Evolutionary conservation across 768 basidiomycete genomes (phyloP), one percentile per base, ranked within the genome.

Genomic region (Favolaschia claudopus): DNA sequence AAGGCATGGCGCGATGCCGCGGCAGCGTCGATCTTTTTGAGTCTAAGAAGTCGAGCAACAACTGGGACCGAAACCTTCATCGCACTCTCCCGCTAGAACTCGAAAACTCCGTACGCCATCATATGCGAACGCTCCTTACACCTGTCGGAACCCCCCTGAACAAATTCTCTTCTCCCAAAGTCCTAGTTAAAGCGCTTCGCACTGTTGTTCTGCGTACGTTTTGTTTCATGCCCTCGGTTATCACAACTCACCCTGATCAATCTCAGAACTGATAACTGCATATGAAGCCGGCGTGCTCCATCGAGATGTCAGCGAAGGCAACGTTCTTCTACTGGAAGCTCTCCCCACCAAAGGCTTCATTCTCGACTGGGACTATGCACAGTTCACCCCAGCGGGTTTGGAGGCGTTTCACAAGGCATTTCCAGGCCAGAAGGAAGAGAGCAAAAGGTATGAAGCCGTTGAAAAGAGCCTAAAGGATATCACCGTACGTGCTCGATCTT

Each of bases 251-350:
- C 1, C 9, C 19, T 52, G n/a, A 45, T 28, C 6, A 1, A 12
- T 7, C 20, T 1, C 24, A 58, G 56, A 50, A 19, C 56, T 44
- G n/a, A n/a, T n/a, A 47, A 19, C 37, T 20, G 58, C 58, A n/a
- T 43, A 22, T 33, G 20, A 34, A 6, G 58, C 58, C 7, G 58
- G 58, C 13, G 46, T 59, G 24, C 20, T 52, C 13, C 58, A 59
- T 14, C 58, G 58, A n/a, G 58, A 59, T 29, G 33, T 59, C 37
- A 59, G 58, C 29, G 50, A 34, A 17, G 58, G 58, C 2, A 59
- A 59, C n/a, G 38, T 59, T 27, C 36, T 59, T 1, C 22, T 58
- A 22, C 14, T 17, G 22, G 14, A 43, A 34, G 12, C 13, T 19
- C 8, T n/a, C 7, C 9, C 13, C 15, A 14, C 25, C 9, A 24